Evolutionary conservation across 176 grass and related monocot species (phyloP).

Genomic region (Tillandsia leiboldiana): DNA sequence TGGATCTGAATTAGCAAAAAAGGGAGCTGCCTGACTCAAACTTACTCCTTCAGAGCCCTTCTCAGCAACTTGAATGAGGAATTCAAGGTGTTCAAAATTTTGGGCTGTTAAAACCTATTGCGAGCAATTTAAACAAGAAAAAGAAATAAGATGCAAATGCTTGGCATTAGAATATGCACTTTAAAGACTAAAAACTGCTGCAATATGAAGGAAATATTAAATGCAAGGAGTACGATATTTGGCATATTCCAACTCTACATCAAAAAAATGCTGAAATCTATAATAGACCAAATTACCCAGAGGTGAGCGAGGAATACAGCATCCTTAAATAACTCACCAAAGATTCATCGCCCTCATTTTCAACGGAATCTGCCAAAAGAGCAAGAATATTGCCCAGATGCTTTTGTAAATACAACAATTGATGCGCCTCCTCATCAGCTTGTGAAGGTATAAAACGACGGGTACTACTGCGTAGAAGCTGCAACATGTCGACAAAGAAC

Average conservation of each 20-base stretch:
- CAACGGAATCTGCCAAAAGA: constrained; percentile 19
- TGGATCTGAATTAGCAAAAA: constrained; percentile 29
- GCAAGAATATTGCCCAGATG: constrained; percentile 25
- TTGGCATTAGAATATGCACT: not conserved
- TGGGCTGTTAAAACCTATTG: constrained; percentile 22
- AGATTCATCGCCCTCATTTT: constrained; percentile 17
- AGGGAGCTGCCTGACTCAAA: constrained; percentile 21
- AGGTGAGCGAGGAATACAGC: not conserved
- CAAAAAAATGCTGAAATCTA: not conserved
- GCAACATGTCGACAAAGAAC: not conserved
- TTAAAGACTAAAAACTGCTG: not conserved
- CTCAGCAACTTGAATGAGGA: constrained; percentile 11
- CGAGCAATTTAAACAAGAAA: not conserved
- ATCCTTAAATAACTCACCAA: constrained; percentile 5
- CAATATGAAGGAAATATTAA: not conserved
- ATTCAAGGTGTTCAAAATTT: constrained; percentile 18
- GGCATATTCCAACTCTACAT: not conserved
- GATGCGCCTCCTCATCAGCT: constrained; percentile 26
- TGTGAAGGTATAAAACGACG: constrained; percentile 29
- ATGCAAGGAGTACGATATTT: not conserved
- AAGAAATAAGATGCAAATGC: not conserved
- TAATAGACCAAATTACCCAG: not conserved
- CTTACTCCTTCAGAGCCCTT: constrained; percentile 12
- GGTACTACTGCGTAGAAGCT: constrained; percentile 22
- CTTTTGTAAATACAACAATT: constrained; percentile 26